These are phyloP conservation scores for Aspergillus sp. DNA, from an alignment of 2,329 filamentous ascomycete genomes.

Conservation along the genomic window DNA sequence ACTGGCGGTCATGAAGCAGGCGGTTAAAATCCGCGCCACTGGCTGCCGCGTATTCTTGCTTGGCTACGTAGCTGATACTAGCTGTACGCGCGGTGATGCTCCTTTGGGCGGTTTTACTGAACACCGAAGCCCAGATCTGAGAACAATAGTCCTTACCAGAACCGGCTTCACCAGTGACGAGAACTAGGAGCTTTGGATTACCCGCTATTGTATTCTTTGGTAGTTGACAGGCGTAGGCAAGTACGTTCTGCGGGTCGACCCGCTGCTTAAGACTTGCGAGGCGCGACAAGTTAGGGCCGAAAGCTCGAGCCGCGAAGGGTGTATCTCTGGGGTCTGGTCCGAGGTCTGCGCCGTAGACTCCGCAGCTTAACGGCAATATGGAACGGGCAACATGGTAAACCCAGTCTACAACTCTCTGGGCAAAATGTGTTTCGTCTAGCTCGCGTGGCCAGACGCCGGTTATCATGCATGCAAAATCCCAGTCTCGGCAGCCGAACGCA, in stretches of 20 bases:
- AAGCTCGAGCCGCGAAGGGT: constrained; percentile 53
- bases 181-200: constrained; percentile 48
- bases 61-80: constrained; percentile 61
- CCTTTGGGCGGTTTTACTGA: too few species aligned
- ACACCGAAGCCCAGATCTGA: constrained; percentile 47
- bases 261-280: constrained; percentile 53
- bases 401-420: constrained; percentile 49
- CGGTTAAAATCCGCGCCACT: constrained; percentile 50
- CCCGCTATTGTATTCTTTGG: constrained; percentile 22
- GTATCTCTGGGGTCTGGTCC: constrained; percentile 62
- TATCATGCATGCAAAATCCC: constrained; percentile 64
- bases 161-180: constrained; percentile 53
- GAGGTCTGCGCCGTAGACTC: constrained; percentile 62
- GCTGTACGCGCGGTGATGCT: constrained; percentile 41
- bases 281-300: constrained; percentile 55
- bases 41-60: constrained; percentile 55
- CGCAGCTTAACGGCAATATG: constrained; percentile 52
- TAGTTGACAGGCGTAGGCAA: constrained; percentile 59
- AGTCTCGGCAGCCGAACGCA: constrained; percentile 64
- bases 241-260: constrained; percentile 52
- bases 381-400: constrained; percentile 53
- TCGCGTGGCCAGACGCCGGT: constrained; percentile 62
- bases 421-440: constrained; percentile 47
- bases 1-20: constrained; percentile 55
- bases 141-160: constrained; percentile 64